These are phyloP conservation scores for Sarcocystis neurona DNA, from an alignment of 169 alveolate genomes.

Conservation along the genomic window DNA sequence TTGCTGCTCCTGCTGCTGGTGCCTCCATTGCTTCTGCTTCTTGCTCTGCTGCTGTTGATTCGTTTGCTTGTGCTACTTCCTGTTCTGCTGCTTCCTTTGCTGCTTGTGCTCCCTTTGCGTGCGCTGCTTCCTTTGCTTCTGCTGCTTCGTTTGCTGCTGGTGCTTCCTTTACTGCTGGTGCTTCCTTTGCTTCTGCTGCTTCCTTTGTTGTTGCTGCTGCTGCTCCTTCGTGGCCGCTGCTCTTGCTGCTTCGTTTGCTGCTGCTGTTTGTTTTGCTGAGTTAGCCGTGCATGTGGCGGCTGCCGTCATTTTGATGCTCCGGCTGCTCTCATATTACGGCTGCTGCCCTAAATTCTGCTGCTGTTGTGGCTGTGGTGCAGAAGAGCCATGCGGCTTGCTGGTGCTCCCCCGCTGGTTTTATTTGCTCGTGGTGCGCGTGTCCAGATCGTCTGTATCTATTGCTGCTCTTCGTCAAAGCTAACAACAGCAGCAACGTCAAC, in stretches of 20 bases:
- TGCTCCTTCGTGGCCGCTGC: neutral
- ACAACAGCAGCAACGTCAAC: neutral
- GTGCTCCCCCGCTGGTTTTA: constrained; percentile 27
- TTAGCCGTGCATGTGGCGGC: no score
- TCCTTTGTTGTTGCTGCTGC: neutral
- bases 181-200: neutral
- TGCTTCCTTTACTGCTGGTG: neutral
- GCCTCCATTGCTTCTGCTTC: neutral
- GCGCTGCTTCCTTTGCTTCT: neutral
- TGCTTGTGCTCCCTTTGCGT: neutral
- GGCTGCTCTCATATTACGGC: neutral
- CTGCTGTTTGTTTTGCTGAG: neutral
- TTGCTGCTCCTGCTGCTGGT: neutral
- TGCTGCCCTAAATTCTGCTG: neutral
- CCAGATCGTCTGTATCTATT: neutral
- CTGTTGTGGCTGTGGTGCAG: neutral
- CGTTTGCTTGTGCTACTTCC: neutral
- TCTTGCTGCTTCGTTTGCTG: neutral
- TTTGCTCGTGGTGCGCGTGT: neutral
- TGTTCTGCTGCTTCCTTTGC: neutral
- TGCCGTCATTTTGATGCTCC: neutral
- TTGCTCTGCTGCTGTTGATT: neutral
- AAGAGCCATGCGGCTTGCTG: constrained; percentile 20
- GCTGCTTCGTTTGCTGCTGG: neutral
- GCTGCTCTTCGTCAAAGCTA: neutral